Evolutionary conservation across 2,329 filamentous ascomycete species (phyloP), one percentile per base, ranked within the genome.

Genomic region (Trichoderma sp.): DNA sequence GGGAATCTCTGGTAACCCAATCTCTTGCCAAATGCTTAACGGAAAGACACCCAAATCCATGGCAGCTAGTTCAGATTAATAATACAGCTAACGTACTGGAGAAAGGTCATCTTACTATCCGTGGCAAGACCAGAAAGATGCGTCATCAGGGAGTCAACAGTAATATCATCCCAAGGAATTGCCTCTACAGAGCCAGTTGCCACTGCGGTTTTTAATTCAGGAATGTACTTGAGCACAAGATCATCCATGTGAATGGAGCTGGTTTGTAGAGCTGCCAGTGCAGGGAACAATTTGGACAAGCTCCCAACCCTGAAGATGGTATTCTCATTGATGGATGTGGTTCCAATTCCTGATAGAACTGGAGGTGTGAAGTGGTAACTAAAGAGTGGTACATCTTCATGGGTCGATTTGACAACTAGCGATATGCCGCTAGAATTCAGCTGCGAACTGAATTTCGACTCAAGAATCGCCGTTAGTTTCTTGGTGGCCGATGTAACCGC

Each of bases 111-210:
- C 78, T 76, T 76, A 84, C 79, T 76, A 55, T 82, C 82, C 11
- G 77, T 78, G 0, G 76, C 78, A 28, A 86, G 76, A 0, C 85
- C 86, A 17, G 81, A 81, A 12, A 86, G 78, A 55, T 87, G 85
- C 3, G 79, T 81, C 1, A 84, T 83, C 9, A 87, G 76, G 23
- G 83, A 80, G 5, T 80, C 80, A 6, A 86, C 76, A 0, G 85
- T 87, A 36, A 88, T 77, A 11, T 84, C 81, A 43, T 85, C 80
- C 85, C 85, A 88, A 55, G 81, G 76, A 2, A 84, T 76, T 1
- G 79, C 76, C 28, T 77, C 76, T 8, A 83, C 76, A 4, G 50
- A 43, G 26, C 11, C 3, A 30, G 34, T 75, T 67, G 8, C 20
- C 11, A 15, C 6, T 1, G 64, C 23, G 3, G 17, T 6, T 11